Percentiles rank a stretch among this genome's conserved stretches.
phyloP scores from a whole-genome alignment of 2,329 filamentous ascomycete genomes.

The Falciphora oryzae region DNA sequence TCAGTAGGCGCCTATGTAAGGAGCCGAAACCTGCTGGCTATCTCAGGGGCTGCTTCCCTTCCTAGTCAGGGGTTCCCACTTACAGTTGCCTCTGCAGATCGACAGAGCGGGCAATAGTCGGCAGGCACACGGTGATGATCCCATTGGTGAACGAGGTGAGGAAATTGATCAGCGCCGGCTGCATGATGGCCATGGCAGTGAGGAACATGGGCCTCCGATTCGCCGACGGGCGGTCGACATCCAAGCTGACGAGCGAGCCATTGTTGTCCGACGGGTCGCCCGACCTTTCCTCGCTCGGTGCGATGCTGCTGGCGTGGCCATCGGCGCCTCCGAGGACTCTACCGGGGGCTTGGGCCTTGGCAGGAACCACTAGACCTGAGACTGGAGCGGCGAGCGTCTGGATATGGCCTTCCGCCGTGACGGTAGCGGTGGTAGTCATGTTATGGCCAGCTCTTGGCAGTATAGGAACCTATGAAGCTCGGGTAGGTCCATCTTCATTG shows the following conservation, averaged over 20 bases:
- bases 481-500: not conserved
- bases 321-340: not conserved
- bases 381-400: not conserved
- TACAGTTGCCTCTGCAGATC: conserved; percentile 19
- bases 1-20: not conserved
- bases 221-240: not conserved
- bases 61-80: not conserved
- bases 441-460: not conserved
- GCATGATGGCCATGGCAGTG: conserved; percentile 6
- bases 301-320: not conserved
- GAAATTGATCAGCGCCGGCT: conserved; percentile 23
- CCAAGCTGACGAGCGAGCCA: not conserved
- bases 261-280: not conserved
- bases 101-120: conserved; percentile 32
- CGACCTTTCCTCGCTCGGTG: not conserved
- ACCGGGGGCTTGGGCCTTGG: not conserved
- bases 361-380: not conserved
- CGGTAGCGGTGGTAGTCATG: not conserved
- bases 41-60: not conserved
- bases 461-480: not conserved
- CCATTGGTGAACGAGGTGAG: conserved; percentile 23
- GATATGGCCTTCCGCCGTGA: not conserved
- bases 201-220: not conserved
- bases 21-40: not conserved
- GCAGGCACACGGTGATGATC: conserved; percentile 33